Conservation (phyloP, 2,329 filamentous ascomycete species). For the Fusarium heterosporum region DNA sequence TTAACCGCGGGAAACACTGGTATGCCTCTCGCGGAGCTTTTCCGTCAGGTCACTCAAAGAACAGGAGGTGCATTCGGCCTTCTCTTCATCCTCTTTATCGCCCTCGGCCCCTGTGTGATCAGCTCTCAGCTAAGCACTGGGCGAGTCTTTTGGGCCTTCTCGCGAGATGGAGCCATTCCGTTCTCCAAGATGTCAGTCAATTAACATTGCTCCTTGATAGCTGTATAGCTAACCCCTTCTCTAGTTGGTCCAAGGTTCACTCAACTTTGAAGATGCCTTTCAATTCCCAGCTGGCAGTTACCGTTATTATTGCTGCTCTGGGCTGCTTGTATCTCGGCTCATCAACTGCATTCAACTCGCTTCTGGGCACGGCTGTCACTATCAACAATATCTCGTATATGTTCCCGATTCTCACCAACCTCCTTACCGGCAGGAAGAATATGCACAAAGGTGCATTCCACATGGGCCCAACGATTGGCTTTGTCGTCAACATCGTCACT, state of each 20-base stretch:
- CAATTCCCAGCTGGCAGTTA: conserved; percentile 1
- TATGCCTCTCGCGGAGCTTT: neutral
- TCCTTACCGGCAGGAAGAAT: neutral
- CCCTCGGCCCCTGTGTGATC: conserved; percentile 1
- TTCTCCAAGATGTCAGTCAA: neutral
- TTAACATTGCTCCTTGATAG: fast-evolving
- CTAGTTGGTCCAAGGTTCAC: conserved; percentile 13
- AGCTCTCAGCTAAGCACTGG: conserved; percentile 19
- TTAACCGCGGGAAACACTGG: neutral
- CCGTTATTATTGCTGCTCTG: neutral
- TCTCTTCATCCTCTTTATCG: neutral
- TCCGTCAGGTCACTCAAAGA: conserved; percentile 6
- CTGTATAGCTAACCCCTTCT: fast-evolving
- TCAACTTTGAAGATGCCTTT: neutral
- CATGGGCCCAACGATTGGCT: neutral
- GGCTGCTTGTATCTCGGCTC: conserved; percentile 11
- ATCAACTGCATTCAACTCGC: conserved; percentile 14
- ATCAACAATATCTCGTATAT: conserved; percentile 18
- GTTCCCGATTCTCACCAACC: conserved; percentile 10
- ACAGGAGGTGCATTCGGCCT: conserved; percentile 1
- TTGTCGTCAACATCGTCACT: conserved; percentile 1
- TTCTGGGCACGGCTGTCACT: conserved; percentile 1
- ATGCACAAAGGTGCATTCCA: conserved; percentile 15
- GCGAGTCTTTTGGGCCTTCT: conserved; percentile 16
- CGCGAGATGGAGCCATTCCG: neutral